Conservation (phyloP, 352 stramenopile genomes). For the Pythium phragmitis region DNA sequence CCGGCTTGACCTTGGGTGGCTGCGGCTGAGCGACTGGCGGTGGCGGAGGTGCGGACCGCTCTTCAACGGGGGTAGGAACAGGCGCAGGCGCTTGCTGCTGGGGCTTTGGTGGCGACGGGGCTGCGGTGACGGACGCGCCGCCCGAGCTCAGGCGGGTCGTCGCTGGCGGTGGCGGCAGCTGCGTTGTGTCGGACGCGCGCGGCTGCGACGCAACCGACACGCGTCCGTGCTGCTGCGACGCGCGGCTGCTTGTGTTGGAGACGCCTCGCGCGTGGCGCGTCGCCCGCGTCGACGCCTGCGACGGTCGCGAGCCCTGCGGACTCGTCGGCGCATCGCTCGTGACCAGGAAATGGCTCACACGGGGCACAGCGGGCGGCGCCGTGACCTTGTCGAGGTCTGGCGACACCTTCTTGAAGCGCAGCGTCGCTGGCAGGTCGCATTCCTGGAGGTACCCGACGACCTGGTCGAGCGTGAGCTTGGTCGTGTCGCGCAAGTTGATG, state of each 20-base stretch:
- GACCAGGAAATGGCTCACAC: constrained; percentile 69
- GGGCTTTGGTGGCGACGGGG: background rate
- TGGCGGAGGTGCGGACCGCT: background rate
- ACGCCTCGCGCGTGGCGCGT: constrained; percentile 21
- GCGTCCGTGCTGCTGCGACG: constrained; percentile 26
- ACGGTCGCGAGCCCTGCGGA: constrained; percentile 38
- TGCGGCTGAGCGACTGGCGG: constrained; percentile 1
- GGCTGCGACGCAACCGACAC: constrained; percentile 30
- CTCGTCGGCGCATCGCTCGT: constrained; percentile 61
- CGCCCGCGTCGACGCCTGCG: constrained; percentile 12
- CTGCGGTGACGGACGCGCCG: background rate
- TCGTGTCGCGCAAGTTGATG: constrained; percentile 83
- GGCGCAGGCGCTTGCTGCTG: background rate
- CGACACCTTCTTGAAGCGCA: constrained; percentile 86
- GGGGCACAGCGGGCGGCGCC: constrained; percentile 37
- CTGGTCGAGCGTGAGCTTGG: constrained; percentile 75
- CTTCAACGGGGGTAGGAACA: background rate
- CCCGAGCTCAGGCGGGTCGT: constrained; percentile 15
- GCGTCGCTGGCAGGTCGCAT: constrained; percentile 79
- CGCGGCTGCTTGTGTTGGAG: constrained; percentile 19
- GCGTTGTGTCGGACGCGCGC: constrained; percentile 18
- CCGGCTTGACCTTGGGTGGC: background rate
- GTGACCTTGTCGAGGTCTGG: constrained; percentile 43
- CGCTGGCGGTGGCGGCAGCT: constrained; percentile 22
- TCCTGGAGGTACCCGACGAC: constrained; percentile 82